These are phyloP conservation scores for Leccinum broughii DNA, from an alignment of 768 basidiomycete species.

Conservation along the genomic window DNA sequence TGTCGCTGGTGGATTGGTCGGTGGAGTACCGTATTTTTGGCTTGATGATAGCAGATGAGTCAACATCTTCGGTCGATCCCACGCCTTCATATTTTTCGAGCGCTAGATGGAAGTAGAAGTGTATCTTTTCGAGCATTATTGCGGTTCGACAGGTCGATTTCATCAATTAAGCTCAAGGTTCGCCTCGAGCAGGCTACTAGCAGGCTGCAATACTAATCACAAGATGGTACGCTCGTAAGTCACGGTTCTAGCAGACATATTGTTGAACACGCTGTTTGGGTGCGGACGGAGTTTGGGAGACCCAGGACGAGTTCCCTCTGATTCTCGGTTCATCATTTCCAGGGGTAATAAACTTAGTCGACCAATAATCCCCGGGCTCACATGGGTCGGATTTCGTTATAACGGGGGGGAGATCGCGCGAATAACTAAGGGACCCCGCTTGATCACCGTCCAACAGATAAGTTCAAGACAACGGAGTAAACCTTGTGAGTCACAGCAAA, in stretches of 20 bases:
- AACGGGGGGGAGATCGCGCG: conserved; percentile 13
- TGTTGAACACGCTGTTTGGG: conserved; percentile 17
- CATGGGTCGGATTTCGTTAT: background rate
- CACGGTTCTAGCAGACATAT: background rate
- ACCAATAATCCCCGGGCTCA: background rate
- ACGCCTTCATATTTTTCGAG: conserved; percentile 1
- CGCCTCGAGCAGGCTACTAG: background rate
- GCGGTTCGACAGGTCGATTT: background rate
- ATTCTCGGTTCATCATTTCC: background rate
- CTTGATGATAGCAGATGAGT: conserved; percentile 1
- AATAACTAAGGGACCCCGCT: background rate
- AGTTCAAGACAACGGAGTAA: background rate
- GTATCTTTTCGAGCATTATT: background rate
- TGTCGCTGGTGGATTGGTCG: conserved; percentile 66
- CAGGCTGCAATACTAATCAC: conserved; percentile 1
- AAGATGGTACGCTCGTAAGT: background rate
- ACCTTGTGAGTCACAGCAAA: background rate
- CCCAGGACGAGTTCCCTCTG: background rate
- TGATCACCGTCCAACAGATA: background rate
- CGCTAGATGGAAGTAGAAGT: background rate
- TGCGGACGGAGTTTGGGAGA: conserved; percentile 12
- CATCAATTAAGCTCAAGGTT: background rate
- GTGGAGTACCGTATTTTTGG: conserved; percentile 32
- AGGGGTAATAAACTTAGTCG: background rate
- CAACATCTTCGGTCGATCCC: conserved; percentile 1